Conservation (phyloP, 179 eudicot species). For the Spergularia azorica region DNA sequence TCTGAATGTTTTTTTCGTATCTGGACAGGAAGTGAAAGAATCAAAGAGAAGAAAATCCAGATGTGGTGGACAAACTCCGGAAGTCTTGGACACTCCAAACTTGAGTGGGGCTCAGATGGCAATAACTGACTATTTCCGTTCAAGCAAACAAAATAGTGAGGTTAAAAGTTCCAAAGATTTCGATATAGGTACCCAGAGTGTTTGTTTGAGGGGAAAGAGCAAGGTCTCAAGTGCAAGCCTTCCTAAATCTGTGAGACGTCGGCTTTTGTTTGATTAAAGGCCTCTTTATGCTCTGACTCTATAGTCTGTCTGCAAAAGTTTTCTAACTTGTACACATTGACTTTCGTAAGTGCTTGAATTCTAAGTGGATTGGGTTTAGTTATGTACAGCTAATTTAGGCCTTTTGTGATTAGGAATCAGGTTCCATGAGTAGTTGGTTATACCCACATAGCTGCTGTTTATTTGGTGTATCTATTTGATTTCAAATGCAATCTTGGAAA, state of each 20-base stretch:
- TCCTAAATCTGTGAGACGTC: slow-evolving; percentile 82
- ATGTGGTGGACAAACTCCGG: slow-evolving; percentile 29
- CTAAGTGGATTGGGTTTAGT: neutral
- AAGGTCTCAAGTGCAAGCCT: slow-evolving; percentile 42
- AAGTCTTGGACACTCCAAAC: slow-evolving; percentile 39
- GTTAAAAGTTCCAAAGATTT: slow-evolving; percentile 34
- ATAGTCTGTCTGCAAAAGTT: neutral
- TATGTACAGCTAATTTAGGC: slow-evolving; percentile 19
- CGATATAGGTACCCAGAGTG: slow-evolving; percentile 13
- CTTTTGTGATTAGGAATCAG: neutral
- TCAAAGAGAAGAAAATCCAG: slow-evolving; percentile 43
- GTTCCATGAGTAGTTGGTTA: slow-evolving; percentile 1
- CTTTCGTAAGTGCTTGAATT: slow-evolving; percentile 8
- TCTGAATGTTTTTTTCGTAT: neutral
- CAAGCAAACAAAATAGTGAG: slow-evolving; percentile 47
- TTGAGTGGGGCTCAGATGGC: slow-evolving; percentile 53
- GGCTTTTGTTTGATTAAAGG: slow-evolving; percentile 59
- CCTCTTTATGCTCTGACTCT: neutral
- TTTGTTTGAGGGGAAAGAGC: slow-evolving; percentile 44
- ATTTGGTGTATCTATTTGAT: neutral
- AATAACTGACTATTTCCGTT: slow-evolving; percentile 72
- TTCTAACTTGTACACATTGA: slow-evolving; percentile 15
- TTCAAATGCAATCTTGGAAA: neutral
- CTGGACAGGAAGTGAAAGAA: slow-evolving; percentile 57
- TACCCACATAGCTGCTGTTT: neutral